A percentile compares a stretch with the other conserved stretches of the same genome.
phyloP scores from a whole-genome alignment of 768 basidiomycete genomes.

The Trichaptum fuscoviolaceum region DNA sequence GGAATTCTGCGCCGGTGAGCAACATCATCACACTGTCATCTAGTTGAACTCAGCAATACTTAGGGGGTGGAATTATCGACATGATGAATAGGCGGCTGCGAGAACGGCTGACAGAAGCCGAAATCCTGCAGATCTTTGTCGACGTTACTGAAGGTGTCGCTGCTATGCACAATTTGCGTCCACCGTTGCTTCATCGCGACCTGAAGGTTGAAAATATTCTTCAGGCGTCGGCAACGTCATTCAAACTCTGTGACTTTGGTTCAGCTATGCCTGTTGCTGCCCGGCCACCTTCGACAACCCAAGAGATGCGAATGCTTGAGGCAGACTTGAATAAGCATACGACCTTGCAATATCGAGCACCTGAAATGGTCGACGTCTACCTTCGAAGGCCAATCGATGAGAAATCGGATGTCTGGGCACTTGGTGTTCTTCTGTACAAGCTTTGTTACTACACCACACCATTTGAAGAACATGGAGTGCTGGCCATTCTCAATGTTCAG shows the following conservation, averaged over 20 bases:
- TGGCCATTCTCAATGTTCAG: slow-evolving; percentile 95
- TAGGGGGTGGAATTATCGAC: slow-evolving; percentile 93
- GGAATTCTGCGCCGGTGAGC: slow-evolving; percentile 90
- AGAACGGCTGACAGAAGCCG: slow-evolving; percentile 90
- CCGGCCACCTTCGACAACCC: slow-evolving; percentile 67
- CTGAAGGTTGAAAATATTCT: slow-evolving; percentile 99
- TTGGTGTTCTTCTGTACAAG: slow-evolving; percentile 96
- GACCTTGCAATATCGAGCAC: slow-evolving; percentile 96
- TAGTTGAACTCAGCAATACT: slow-evolving; percentile 13
- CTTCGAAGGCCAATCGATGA: slow-evolving; percentile 81
- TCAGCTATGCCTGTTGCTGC: slow-evolving; percentile 73
- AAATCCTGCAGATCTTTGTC: slow-evolving; percentile 96
- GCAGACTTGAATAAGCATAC: slow-evolving; percentile 92
- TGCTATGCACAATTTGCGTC: slow-evolving; percentile 90
- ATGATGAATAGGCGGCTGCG: slow-evolving; percentile 98
- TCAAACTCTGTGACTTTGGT: slow-evolving; percentile 98
- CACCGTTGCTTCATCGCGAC: slow-evolving; percentile 91
- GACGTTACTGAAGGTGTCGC: slow-evolving; percentile 97
- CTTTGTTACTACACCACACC: slow-evolving; percentile 99
- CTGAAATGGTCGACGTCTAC: slow-evolving; percentile 95
- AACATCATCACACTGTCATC: background rate
- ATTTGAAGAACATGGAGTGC: slow-evolving; percentile 94
- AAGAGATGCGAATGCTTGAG: slow-evolving; percentile 84
- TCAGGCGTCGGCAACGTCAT: slow-evolving; percentile 75
- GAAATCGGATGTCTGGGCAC: slow-evolving; percentile 96